phyloP scores from a whole-genome alignment of 805 yeast species.

The Wickerhamiella parazyma region DNA sequence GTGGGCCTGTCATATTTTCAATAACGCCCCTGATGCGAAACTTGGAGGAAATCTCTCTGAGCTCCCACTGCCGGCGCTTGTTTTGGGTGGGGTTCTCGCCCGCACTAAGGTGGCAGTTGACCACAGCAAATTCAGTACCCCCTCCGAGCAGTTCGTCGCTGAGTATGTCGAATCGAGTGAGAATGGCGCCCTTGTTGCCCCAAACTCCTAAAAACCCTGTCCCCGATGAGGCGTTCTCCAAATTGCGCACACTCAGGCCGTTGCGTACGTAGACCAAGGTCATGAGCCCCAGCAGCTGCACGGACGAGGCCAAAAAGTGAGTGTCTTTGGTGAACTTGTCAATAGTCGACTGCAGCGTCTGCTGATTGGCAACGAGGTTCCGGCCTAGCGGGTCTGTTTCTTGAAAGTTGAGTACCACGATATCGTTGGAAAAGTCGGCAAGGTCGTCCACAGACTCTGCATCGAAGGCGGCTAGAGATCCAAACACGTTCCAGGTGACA shows the following conservation, averaged over 20 bases:
- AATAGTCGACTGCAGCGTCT: slow-evolving; percentile 21
- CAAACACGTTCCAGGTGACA: slow-evolving; percentile 32
- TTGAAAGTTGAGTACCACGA: slow-evolving; percentile 36
- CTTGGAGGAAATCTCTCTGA: slow-evolving; percentile 28
- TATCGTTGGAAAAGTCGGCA: slow-evolving; percentile 5
- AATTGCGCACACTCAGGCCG: slow-evolving; percentile 26
- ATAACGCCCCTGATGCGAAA: slow-evolving; percentile 22
- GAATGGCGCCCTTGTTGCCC: slow-evolving; percentile 52
- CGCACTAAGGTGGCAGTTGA: slow-evolving; percentile 40
- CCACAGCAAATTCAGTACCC: slow-evolving; percentile 25
- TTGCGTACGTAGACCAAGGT: slow-evolving; percentile 32
- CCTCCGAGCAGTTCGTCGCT: slow-evolving; percentile 18
- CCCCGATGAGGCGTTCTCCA: slow-evolving; percentile 35
- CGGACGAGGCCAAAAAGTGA: slow-evolving; percentile 30
- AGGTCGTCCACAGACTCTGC: slow-evolving; percentile 7
- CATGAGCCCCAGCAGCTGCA: slow-evolving; percentile 41
- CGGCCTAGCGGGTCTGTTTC: slow-evolving; percentile 40
- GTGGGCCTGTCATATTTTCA: background rate
- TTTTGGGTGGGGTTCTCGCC: slow-evolving; percentile 30
- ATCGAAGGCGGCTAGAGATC: slow-evolving; percentile 21
- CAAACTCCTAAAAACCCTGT: slow-evolving; percentile 43
- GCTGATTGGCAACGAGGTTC: slow-evolving; percentile 24
- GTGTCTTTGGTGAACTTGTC: slow-evolving; percentile 16
- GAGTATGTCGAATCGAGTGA: slow-evolving; percentile 30
- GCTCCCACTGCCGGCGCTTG: slow-evolving; percentile 33